A percentile compares a stretch with the other conserved stretches of the same genome.
Evolutionary conservation across 2,329 filamentous ascomycete species (phyloP).

Genomic region (Albifimbria verrucaria): DNA sequence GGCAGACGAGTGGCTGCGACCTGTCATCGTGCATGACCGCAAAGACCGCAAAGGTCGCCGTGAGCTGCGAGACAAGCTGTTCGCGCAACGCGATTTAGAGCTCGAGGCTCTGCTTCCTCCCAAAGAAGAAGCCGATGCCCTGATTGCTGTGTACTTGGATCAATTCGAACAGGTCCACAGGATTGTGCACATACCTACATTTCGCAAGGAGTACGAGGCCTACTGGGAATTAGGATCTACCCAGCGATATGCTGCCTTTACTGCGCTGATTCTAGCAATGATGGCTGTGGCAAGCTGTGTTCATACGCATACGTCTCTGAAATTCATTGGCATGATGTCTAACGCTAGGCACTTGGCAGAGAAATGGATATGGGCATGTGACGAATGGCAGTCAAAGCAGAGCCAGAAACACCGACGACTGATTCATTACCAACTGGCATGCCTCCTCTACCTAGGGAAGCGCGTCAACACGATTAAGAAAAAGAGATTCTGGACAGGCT

Average conservation of each 20-base stretch:
- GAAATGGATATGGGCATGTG: conserved; percentile 54
- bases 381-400: conserved; percentile 51
- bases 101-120: conserved; percentile 49
- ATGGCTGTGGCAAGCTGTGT: conserved; percentile 58
- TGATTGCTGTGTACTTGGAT: conserved; percentile 49
- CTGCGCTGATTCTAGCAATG: conserved; percentile 56
- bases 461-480: conserved; percentile 62
- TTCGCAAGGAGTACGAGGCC: conserved; percentile 50
- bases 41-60: conserved; percentile 55
- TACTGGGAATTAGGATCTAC: conserved; percentile 48
- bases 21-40: conserved; percentile 51
- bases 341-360: conserved; percentile 52
- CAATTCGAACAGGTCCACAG: conserved; percentile 55
- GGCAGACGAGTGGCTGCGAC: conserved; percentile 58
- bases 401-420: conserved; percentile 60
- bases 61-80: conserved; percentile 49
- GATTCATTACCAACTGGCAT: conserved; percentile 59
- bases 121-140: conserved; percentile 45
- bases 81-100: conserved; percentile 42
- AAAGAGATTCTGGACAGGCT: conserved; percentile 60
- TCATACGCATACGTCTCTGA: conserved; percentile 47
- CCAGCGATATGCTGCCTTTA: conserved; percentile 50
- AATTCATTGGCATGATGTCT: conserved; percentile 57
- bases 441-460: conserved; percentile 58
- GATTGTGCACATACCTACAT: conserved; percentile 58